phyloP scores from a whole-genome alignment of 768 basidiomycete genomes.

The Jaapia argillacea region DNA sequence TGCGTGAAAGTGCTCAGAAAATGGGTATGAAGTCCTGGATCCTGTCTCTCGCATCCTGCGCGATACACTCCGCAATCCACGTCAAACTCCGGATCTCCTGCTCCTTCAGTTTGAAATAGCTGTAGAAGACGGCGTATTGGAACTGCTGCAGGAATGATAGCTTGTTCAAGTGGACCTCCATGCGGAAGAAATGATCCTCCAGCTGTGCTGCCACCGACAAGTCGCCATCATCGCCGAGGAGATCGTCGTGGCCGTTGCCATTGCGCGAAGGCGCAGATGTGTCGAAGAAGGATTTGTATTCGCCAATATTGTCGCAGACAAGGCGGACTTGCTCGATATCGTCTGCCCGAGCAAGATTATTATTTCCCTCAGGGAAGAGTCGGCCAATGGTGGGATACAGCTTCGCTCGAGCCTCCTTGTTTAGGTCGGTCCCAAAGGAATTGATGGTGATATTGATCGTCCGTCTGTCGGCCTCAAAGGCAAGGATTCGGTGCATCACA shows the following conservation, averaged over 20 bases:
- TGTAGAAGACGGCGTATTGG: constrained; percentile 88
- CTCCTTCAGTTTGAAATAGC: constrained; percentile 87
- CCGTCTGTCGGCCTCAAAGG: constrained; percentile 95
- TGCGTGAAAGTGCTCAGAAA: too few species aligned
- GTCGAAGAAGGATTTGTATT: constrained; percentile 89
- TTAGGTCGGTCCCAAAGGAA: constrained; percentile 91
- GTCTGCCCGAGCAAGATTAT: constrained; percentile 85
- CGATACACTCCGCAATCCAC: constrained; percentile 98
- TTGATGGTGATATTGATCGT: constrained; percentile 99
- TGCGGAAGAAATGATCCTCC: constrained; percentile 91
- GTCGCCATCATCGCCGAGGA: constrained; percentile 28
- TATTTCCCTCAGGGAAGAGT: constrained; percentile 93
- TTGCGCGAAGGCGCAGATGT: constrained; percentile 19
- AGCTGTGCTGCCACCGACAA: constrained; percentile 51
- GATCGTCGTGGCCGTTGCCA: constrained; percentile 19
- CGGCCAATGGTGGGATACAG: constrained; percentile 92
- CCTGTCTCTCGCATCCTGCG: constrained; percentile 91
- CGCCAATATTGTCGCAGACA: constrained; percentile 79
- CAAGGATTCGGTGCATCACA: constrained; percentile 84
- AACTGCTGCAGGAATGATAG: constrained; percentile 94
- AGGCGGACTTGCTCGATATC: constrained; percentile 88
- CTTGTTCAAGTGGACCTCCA: constrained; percentile 93
- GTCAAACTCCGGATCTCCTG: constrained; percentile 84
- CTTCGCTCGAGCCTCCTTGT: constrained; percentile 90
- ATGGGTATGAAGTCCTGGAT: constrained; percentile 94